Percentiles rank a stretch among this genome's conserved stretches.
Conservation (phyloP, 148 eudicot genomes). For the Heliamphora exappendiculata region DNA sequence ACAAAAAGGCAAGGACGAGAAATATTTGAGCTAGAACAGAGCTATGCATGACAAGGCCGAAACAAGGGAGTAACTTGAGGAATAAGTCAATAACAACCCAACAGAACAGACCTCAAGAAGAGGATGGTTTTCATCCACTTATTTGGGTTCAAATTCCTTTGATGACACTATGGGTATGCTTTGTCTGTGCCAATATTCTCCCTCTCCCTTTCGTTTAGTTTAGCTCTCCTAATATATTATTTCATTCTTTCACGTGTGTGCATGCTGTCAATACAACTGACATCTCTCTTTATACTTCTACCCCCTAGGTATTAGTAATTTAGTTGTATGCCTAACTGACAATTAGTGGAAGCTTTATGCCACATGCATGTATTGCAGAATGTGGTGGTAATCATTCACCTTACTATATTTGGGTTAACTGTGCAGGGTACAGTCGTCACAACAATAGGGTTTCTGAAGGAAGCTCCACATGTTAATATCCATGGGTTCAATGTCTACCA, state of each 20-base stretch:
- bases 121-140: no score
- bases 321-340: background rate
- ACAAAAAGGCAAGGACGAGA: no score
- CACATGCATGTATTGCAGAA: background rate
- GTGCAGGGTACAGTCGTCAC: constrained; percentile 70
- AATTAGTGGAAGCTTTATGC: background rate
- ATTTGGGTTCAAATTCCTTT: no score
- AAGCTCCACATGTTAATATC: constrained; percentile 75
- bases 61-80: no score
- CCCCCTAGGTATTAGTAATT: background rate
- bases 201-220: background rate
- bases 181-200: background rate
- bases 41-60: no score
- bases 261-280: background rate
- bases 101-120: no score
- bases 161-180: no score
- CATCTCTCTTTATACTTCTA: background rate
- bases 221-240: background rate
- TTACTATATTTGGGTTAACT: constrained; percentile 2
- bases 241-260: background rate
- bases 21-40: no score
- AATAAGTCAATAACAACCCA: no score
- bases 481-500: constrained; percentile 95
- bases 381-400: background rate
- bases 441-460: constrained; percentile 86